A percentile compares a stretch with the other conserved stretches of the same genome.
phyloP scores from a whole-genome alignment of 176 grass and related monocot genomes.

The Cenchrus fungigraminus region DNA sequence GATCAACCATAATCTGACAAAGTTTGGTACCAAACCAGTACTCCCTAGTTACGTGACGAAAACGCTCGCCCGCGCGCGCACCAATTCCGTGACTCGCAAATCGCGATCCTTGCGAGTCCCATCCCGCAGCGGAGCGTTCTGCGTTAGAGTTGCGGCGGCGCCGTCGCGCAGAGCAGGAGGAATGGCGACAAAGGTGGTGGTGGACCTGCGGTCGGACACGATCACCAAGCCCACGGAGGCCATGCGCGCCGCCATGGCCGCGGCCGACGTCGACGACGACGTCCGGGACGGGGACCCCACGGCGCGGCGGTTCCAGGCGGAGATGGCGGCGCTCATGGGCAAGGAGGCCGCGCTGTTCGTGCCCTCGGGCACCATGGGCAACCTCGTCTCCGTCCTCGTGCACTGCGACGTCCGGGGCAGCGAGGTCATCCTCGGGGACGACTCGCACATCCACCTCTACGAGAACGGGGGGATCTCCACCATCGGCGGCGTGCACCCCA shows the following conservation, averaged over 20 bases:
- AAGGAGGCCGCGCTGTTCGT: slow-evolving; percentile 94
- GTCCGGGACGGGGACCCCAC: slow-evolving; percentile 79
- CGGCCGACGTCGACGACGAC: slow-evolving; percentile 87
- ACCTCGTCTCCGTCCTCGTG: slow-evolving; percentile 86
- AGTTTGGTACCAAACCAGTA: neutral
- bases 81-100: neutral
- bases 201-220: slow-evolving; percentile 92
- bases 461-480: slow-evolving; percentile 95
- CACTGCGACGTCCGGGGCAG: slow-evolving; percentile 86
- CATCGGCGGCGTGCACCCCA: slow-evolving; percentile 81
- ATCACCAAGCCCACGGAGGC: slow-evolving; percentile 84
- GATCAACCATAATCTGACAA: neutral
- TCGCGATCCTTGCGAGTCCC: neutral
- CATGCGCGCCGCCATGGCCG: slow-evolving; percentile 90
- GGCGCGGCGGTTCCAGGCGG: slow-evolving; percentile 60
- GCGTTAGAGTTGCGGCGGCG: neutral
- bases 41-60: neutral
- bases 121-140: neutral
- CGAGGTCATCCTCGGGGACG: slow-evolving; percentile 87
- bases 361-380: slow-evolving; percentile 94
- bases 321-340: slow-evolving; percentile 75
- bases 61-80: neutral
- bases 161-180: neutral
- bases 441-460: slow-evolving; percentile 84
- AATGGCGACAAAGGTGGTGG: slow-evolving; percentile 56